A percentile compares a stretch with the other conserved stretches of the same genome.
phyloP scores from a whole-genome alignment of 495 filamentous ascomycete genomes.

The Acidiella bohemica region DNA sequence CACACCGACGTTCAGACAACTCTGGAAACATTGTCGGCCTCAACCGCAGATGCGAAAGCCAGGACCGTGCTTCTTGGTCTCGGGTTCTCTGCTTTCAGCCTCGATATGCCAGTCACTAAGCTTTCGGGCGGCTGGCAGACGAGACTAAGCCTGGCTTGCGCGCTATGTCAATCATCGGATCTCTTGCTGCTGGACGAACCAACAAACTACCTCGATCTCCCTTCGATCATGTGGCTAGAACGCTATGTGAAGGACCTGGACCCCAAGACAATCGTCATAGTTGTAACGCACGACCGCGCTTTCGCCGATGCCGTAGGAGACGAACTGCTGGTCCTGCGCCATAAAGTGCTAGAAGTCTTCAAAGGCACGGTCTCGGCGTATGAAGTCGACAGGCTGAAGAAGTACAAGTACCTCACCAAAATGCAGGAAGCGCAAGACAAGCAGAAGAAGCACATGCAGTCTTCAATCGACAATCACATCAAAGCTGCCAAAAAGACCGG shows the following conservation, averaged over 20 bases:
- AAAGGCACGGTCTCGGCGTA: constrained; percentile 56
- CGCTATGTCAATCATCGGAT: constrained; percentile 56
- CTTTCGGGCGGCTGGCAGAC: constrained; percentile 74
- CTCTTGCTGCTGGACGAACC: constrained; percentile 78
- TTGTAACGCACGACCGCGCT: constrained; percentile 69
- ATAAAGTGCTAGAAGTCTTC: constrained; percentile 54
- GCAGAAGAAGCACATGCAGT: constrained; percentile 62
- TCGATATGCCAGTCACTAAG: constrained; percentile 42
- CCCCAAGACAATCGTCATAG: constrained; percentile 41
- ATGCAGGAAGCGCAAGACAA: constrained; percentile 70
- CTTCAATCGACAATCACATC: constrained; percentile 56
- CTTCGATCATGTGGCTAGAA: constrained; percentile 75
- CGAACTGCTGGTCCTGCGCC: constrained; percentile 60
- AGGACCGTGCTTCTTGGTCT: constrained; percentile 35
- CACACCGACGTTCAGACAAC: constrained; percentile 18
- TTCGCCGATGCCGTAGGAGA: constrained; percentile 60
- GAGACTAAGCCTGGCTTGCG: constrained; percentile 52
- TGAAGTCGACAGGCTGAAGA: constrained; percentile 43
- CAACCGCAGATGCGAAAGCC: constrained; percentile 23
- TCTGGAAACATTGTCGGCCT: constrained; percentile 19
- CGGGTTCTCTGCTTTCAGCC: constrained; percentile 51
- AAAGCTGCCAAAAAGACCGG: constrained; percentile 55
- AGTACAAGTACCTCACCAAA: constrained; percentile 48
- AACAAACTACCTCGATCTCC: constrained; percentile 71
- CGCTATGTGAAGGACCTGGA: constrained; percentile 38